phyloP scores from a whole-genome alignment of 495 filamentous ascomycete species.

The Lentithecium fluviatile region DNA sequence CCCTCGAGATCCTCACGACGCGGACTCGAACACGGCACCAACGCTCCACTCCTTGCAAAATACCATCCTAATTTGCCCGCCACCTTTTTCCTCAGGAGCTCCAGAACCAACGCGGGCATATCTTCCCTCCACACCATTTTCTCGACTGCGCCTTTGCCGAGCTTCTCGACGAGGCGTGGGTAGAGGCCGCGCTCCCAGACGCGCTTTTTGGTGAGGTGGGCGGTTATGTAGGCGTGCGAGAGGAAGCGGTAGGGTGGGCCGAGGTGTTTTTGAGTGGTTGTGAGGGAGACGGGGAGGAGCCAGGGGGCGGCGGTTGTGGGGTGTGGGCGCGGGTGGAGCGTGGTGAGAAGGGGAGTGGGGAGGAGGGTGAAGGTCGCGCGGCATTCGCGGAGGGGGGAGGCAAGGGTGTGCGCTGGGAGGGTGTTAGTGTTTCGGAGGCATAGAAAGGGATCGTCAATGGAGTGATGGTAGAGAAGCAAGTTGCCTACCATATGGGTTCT shows the following conservation, averaged over 20 bases:
- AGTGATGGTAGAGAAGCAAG: constrained; percentile 27
- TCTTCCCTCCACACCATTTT: constrained; percentile 62
- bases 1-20: constrained; percentile 37
- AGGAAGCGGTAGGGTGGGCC: constrained; percentile 18
- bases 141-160: constrained; percentile 36
- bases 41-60: constrained; percentile 1
- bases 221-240: background rate
- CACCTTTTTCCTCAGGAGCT: constrained; percentile 52
- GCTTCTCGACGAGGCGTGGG: constrained; percentile 47
- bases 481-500: constrained; percentile 63
- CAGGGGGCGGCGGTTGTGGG: constrained; percentile 57
- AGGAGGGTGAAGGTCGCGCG: constrained; percentile 53
- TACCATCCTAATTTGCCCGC: constrained; percentile 24
- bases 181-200: constrained; percentile 33
- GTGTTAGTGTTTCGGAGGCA: constrained; percentile 35
- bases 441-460: constrained; percentile 26
- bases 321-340: constrained; percentile 58
- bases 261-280: constrained; percentile 3
- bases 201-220: constrained; percentile 7
- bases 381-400: constrained; percentile 64
- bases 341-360: constrained; percentile 63
- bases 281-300: constrained; percentile 54
- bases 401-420: constrained; percentile 58
- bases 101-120: constrained; percentile 62
- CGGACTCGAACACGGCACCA: constrained; percentile 13